Conservation (phyloP, 805 yeast genomes). For the Candida vaughaniae region DNA sequence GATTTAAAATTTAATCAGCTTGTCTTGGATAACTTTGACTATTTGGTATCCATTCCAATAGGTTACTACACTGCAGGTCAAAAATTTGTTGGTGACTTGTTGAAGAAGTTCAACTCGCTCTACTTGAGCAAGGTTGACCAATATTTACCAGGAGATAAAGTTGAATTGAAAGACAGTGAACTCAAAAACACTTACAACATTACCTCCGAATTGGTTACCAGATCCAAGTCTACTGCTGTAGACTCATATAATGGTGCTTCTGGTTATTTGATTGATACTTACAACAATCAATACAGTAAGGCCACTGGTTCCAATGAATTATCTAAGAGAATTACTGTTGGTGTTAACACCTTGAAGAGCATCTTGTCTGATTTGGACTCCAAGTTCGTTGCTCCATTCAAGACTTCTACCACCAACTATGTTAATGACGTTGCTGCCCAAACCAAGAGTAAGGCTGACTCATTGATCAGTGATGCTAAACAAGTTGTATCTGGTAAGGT, state of each 20-base stretch:
- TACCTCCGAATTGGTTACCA: slow-evolving; percentile 18
- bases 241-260: slow-evolving; percentile 17
- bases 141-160: slow-evolving; percentile 27
- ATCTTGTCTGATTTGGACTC: slow-evolving; percentile 24
- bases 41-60: slow-evolving; percentile 7
- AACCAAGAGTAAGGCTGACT: slow-evolving; percentile 35
- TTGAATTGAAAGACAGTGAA: slow-evolving; percentile 22
- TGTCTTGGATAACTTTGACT: slow-evolving; percentile 24
- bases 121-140: slow-evolving; percentile 16
- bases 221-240: slow-evolving; percentile 23
- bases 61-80: slow-evolving; percentile 1
- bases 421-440: slow-evolving; percentile 34
- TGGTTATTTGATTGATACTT: slow-evolving; percentile 29
- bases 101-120: slow-evolving; percentile 7
- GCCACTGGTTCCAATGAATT: slow-evolving; percentile 11
- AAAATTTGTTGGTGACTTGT: neutral
- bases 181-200: slow-evolving; percentile 20
- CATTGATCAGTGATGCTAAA: slow-evolving; percentile 13
- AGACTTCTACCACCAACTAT: slow-evolving; percentile 37
- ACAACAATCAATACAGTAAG: slow-evolving; percentile 30
- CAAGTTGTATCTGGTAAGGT: slow-evolving; percentile 12
- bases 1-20: slow-evolving; percentile 24
- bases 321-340: slow-evolving; percentile 20
- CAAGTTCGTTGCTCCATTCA: slow-evolving; percentile 39
- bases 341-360: slow-evolving; percentile 5